Base-by-base conservation (phyloP, 1,139 yeast species). In the Protomyces lactucae-debilis region DNA sequence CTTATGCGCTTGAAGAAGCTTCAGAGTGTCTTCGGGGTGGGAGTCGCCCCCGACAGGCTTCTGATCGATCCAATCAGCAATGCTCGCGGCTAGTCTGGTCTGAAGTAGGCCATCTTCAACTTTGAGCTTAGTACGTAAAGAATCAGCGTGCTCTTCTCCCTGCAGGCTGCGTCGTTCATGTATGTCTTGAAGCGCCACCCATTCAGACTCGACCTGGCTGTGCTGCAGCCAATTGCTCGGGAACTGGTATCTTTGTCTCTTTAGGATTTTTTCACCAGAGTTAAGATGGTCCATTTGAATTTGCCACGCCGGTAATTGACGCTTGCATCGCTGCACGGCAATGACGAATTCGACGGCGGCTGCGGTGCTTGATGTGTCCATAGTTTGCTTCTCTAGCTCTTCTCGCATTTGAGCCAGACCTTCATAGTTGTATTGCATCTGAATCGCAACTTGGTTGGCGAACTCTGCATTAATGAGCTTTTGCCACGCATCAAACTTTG, bases 401-500 rank as follows among this genome's bases (percentile, higher is more conserved):
- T 71, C 69, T 45, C 78, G 73, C 0, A 75, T 66, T 2, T 68
- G 66, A 21, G 69, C 69, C 12, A 82, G 67, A 3, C 72, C 72
- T 0, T 69, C 55, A 53, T 76, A 73, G 0, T 74, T 66, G 3
- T 69, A 70, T 36, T 69, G 74, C 72, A 79, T 75, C 3, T 70
- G 64, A 0, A 68, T 65, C 2, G 69, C 67, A 9, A 83, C 71
- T 14, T 75, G 72, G 0, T 71, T 72, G 0, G 84, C 75, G 72
- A 87, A 86, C 21, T 74, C 74, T 1, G 71, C 69, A 6, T 83
- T 67, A 2, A 86, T 71, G 0, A 78, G 80, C 52, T 75, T 78
- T 68, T 85, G 87, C 82, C 88, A 85, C 0, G 73, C 69, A 64
- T 84, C 88, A 73, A 83, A 87, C 70, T 82, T 83, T 3, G 84